Evolutionary conservation across 129 eudicot genomes (phyloP).

Genomic region (Flaveria trinervia): DNA sequence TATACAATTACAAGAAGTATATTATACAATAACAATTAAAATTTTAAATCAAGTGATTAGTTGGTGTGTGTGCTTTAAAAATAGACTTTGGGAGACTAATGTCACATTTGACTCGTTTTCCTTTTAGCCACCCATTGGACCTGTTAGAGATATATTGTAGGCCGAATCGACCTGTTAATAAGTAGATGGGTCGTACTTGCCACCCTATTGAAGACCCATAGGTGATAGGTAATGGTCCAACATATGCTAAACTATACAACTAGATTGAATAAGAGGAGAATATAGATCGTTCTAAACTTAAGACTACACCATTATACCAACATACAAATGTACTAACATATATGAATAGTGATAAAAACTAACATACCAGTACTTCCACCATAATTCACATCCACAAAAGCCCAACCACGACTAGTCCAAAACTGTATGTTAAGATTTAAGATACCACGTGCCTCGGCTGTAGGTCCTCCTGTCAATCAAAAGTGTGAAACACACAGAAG

Average conservation of each 20-base stretch:
- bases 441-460: constrained; percentile 84
- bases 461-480: constrained; percentile 81
- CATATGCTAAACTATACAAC: not conserved
- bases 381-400: constrained; percentile 96
- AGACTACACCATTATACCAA: not conserved
- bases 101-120: not conserved
- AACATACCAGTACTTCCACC: constrained; percentile 96
- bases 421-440: constrained; percentile 77
- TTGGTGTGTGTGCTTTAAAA: constrained; percentile 1
- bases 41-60: not conserved
- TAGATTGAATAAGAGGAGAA: not conserved
- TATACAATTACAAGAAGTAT: not conserved
- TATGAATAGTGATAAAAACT: constrained; percentile 1
- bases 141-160: not conserved
- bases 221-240: not conserved
- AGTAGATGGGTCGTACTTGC: not conserved
- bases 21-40: not conserved
- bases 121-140: not conserved
- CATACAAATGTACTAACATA: not conserved
- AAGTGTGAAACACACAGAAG: constrained; percentile 13
- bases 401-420: constrained; percentile 99
- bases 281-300: not conserved
- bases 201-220: not conserved
- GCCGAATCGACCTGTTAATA: not conserved
- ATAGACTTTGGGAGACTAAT: not conserved